A percentile compares a stretch with the other conserved stretches of the same genome.
Conservation (phyloP, 805 yeast genomes). For the Hanseniaspora meyeri region DNA sequence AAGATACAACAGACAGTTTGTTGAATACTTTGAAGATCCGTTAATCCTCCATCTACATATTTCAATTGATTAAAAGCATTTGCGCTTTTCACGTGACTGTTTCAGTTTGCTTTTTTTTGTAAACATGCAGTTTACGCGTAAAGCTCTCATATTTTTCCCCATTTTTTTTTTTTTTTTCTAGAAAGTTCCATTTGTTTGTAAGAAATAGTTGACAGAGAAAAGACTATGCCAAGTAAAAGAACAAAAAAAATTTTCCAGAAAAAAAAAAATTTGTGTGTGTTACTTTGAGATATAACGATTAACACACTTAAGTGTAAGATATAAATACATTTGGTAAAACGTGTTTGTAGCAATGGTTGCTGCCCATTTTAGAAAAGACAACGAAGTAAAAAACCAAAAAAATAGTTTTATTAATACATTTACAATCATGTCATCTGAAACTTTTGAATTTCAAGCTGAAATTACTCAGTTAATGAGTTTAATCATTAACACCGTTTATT, state of each 20-base stretch:
- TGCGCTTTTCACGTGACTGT: neutral
- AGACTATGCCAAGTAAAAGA: neutral
- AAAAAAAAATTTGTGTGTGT: neutral
- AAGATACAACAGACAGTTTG: conserved; percentile 5
- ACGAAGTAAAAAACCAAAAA: neutral
- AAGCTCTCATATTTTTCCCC: neutral
- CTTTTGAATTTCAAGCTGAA: conserved; percentile 99
- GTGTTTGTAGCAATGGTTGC: neutral
- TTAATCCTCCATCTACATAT: neutral
- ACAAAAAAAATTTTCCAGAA: neutral
- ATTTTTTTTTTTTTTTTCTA: conserved; percentile 5
- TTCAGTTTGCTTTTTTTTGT: neutral
- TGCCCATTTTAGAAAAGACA: no score
- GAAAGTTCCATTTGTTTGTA: conserved; percentile 8
- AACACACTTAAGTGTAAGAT: neutral
- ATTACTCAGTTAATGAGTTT: conserved; percentile 99
- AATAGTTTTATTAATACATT: neutral
- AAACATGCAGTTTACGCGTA: neutral
- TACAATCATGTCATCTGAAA: conserved; percentile 48
- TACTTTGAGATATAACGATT: neutral
- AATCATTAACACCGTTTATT: conserved; percentile 98
- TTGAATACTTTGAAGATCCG: conserved; percentile 8
- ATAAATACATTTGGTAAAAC: no score
- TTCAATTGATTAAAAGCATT: neutral
- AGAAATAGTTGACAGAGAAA: neutral